Conservation (phyloP, 371 early-diverging fungal genomes). For the Mucor ambiguus region DNA sequence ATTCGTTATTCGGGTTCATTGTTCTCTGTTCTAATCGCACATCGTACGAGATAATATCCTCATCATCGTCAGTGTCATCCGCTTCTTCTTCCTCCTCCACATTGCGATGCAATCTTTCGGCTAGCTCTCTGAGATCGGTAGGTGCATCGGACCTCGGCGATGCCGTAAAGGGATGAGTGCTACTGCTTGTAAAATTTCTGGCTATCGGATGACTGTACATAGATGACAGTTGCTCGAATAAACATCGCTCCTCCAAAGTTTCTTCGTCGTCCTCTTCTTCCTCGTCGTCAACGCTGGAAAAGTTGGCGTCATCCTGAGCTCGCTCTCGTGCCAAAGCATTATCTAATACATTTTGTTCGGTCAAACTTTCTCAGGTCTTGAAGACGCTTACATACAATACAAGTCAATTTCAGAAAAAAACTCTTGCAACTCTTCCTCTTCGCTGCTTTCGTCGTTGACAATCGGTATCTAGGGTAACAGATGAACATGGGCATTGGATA, state of each 20-base stretch:
- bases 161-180: constrained; percentile 1
- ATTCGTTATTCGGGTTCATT: background rate
- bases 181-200: constrained; percentile 1
- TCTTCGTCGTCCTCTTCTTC: constrained; percentile 14
- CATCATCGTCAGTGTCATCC: background rate
- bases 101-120: background rate
- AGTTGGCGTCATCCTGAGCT: background rate
- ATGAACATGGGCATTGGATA: background rate
- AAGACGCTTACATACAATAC: background rate
- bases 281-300: background rate
- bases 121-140: background rate
- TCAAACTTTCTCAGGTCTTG: background rate
- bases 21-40: constrained; percentile 7
- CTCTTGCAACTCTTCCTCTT: constrained; percentile 2
- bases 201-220: constrained; percentile 14
- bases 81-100: background rate
- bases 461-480: background rate
- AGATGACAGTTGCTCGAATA: constrained; percentile 11
- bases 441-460: background rate
- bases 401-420: background rate
- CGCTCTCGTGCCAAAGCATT: background rate
- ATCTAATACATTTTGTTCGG: background rate
- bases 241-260: constrained; percentile 15
- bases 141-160: background rate
- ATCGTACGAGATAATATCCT: constrained; percentile 8